Conservation (phyloP, 352 stramenopile genomes). For the Aphanomyces stellatus region DNA sequence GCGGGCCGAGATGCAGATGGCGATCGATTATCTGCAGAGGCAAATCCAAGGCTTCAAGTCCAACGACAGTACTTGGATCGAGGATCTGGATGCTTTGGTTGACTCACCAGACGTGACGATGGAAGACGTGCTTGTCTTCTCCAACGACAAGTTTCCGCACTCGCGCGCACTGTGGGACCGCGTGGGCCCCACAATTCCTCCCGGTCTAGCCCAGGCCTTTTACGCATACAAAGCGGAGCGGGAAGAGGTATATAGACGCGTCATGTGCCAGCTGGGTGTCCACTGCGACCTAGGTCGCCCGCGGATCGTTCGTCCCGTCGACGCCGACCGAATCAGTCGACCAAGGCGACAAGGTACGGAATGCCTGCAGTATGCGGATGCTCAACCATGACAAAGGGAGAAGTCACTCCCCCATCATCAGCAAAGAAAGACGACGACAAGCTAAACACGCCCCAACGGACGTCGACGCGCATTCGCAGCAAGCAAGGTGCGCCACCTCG, state of each 20-base stretch:
- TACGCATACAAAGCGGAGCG: neutral
- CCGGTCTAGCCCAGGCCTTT: neutral
- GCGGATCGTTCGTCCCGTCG: neutral
- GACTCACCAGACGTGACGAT: neutral
- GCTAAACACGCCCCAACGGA: neutral
- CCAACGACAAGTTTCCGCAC: neutral
- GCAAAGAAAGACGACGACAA: neutral
- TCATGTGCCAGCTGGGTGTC: neutral
- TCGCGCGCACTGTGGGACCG: neutral
- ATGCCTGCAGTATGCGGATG: no score
- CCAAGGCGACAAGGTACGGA: neutral
- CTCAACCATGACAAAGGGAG: no score
- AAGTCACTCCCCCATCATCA: neutral
- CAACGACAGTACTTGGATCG: neutral
- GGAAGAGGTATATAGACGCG: neutral
- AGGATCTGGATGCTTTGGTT: neutral
- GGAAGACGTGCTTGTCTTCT: neutral
- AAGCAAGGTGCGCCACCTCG: neutral
- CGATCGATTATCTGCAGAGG: neutral
- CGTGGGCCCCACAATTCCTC: neutral
- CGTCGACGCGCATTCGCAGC: neutral
- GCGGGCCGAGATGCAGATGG: neutral
- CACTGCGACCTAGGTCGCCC: neutral
- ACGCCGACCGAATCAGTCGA: neutral
- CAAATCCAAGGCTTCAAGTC: neutral